Evolutionary conservation across 2,329 filamentous ascomycete species (phyloP).

Genomic region (Fusarium sambucinum): DNA sequence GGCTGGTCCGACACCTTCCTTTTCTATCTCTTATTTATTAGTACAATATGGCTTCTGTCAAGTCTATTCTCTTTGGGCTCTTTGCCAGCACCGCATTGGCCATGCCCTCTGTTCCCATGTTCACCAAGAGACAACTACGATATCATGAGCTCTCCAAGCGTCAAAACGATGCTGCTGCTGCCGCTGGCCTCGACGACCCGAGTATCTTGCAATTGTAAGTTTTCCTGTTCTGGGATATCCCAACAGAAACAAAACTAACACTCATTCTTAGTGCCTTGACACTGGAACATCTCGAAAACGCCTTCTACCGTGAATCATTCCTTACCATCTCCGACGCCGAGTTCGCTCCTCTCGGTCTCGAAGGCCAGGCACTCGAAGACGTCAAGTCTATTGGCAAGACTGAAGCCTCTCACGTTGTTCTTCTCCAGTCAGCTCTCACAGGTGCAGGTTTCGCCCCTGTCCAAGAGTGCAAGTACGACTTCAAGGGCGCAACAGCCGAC

Average conservation of each 20-base stretch:
- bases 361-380: constrained; percentile 54
- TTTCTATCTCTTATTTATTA: constrained; percentile 13
- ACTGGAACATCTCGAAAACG: constrained; percentile 78
- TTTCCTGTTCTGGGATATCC: not conserved
- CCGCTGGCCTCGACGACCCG: constrained; percentile 62
- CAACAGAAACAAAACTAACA: not conserved
- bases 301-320: constrained; percentile 79
- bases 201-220: constrained; percentile 71
- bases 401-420: constrained; percentile 63
- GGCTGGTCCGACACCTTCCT: constrained; percentile 42
- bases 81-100: constrained; percentile 62
- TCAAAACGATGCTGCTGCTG: constrained; percentile 62
- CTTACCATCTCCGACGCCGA: constrained; percentile 72
- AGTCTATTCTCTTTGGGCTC: constrained; percentile 58
- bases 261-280: constrained; percentile 67
- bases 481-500: constrained; percentile 77
- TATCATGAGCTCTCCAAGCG: constrained; percentile 63
- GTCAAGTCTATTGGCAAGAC: constrained; percentile 72
- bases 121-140: constrained; percentile 59
- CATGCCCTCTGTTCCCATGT: constrained; percentile 59
- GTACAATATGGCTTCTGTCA: constrained; percentile 54
- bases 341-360: constrained; percentile 66
- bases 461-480: constrained; percentile 78
- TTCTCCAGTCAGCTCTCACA: constrained; percentile 59
- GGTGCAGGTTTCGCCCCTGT: constrained; percentile 74